phyloP scores from a whole-genome alignment of 225 moss, liverwort and hornwort species.

The Polytrichum formosum region DNA sequence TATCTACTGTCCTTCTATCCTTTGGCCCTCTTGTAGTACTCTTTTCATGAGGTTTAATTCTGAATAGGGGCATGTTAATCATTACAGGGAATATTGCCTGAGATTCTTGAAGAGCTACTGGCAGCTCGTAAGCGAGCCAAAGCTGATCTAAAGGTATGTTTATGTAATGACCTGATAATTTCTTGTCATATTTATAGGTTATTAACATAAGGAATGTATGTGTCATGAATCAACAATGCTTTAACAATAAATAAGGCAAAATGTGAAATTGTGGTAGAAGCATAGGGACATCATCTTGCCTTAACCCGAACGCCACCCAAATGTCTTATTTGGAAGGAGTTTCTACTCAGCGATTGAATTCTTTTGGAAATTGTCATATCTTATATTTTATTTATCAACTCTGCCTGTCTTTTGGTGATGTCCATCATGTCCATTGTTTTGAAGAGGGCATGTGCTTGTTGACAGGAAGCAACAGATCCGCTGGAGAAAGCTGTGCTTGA shows the following conservation, averaged over 20 bases:
- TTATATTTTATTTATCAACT: no score
- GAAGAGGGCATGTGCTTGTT: background rate
- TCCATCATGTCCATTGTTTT: no score
- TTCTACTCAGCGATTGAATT: no score
- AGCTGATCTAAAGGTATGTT: constrained; percentile 78
- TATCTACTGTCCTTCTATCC: no score
- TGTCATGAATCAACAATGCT: background rate
- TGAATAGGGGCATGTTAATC: background rate
- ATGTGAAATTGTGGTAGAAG: no score
- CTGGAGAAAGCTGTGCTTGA: constrained; percentile 97
- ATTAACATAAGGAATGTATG: background rate
- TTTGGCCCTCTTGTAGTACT: constrained; percentile 7
- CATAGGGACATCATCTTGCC: no score
- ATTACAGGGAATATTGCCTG: constrained; percentile 86
- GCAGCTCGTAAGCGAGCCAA: constrained; percentile 92
- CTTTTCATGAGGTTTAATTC: background rate
- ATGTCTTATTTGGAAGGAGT: no score
- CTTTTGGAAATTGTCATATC: no score
- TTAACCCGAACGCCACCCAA: no score
- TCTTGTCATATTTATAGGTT: background rate
- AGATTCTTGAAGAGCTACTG: constrained; percentile 96
- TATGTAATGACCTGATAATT: background rate
- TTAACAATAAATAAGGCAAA: no score
- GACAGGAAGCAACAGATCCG: constrained; percentile 95
- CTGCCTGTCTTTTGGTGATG: no score